A percentile compares a stretch with the other conserved stretches of the same genome.
Conservation (phyloP, 1,139 yeast genomes). For the Geotrichum citri-aurantii region DNA sequence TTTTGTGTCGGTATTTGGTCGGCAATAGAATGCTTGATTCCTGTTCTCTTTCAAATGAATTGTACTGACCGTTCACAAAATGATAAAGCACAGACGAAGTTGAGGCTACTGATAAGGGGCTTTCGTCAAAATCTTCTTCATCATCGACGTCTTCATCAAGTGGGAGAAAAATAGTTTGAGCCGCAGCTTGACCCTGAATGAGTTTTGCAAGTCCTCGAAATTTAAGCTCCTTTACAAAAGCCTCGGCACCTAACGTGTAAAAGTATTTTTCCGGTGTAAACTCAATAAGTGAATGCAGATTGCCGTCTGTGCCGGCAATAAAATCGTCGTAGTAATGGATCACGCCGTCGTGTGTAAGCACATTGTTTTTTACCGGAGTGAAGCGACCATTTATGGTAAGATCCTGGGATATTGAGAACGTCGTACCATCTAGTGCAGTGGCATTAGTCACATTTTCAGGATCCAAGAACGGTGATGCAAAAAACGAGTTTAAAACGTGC, state of each 20-base stretch:
- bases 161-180: conserved; percentile 58
- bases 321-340: conserved; percentile 50
- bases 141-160: conserved; percentile 25
- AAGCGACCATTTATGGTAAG: conserved; percentile 25
- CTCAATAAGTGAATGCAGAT: conserved; percentile 25
- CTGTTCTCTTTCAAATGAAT: conserved; percentile 41
- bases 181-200: conserved; percentile 44
- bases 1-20: conserved; percentile 17
- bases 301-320: conserved; percentile 18
- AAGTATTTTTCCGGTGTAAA: conserved; percentile 71
- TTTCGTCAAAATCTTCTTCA: not conserved
- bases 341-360: conserved; percentile 54
- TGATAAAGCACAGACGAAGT: conserved; percentile 55
- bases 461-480: conserved; percentile 22
- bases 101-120: conserved; percentile 24
- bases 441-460: conserved; percentile 29
- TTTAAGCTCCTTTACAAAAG: conserved; percentile 63
- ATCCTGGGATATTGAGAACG: conserved; percentile 20
- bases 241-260: conserved; percentile 60
- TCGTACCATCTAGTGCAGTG: conserved; percentile 28
- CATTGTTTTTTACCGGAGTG: conserved; percentile 39
- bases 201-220: conserved; percentile 53
- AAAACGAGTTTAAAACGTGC: conserved; percentile 32
- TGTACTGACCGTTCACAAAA: conserved; percentile 50
- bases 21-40: conserved; percentile 5